Evolutionary conservation across 2,329 filamentous ascomycete species (phyloP).

Genomic region (Paracorniculantispora psalliotae): DNA sequence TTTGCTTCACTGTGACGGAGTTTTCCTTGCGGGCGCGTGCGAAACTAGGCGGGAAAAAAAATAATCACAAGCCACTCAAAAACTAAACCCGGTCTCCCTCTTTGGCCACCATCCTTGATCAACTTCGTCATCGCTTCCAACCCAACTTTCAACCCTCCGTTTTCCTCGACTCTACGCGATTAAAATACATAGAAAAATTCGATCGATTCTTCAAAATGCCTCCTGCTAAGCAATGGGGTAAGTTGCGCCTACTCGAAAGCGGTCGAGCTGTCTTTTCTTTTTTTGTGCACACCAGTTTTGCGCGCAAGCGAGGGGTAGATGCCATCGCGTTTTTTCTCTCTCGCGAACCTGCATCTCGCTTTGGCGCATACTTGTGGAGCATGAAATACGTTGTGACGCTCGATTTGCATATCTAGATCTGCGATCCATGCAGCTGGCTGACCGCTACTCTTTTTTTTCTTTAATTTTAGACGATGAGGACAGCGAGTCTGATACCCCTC

Average conservation of each 20-base stretch:
- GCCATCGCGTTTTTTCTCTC: background rate
- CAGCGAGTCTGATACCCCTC: conserved; percentile 31
- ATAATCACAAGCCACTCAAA: background rate
- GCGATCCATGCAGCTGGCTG: conserved; percentile 16
- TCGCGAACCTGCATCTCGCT: background rate
- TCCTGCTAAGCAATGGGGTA: conserved; percentile 40
- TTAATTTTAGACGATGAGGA: conserved; percentile 34
- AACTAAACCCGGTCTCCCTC: conserved; percentile 1
- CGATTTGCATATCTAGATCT: background rate
- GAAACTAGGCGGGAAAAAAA: background rate
- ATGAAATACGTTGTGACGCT: background rate
- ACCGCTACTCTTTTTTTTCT: conserved; percentile 16
- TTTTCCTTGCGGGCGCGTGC: background rate
- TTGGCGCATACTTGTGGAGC: background rate
- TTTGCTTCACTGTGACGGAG: background rate
- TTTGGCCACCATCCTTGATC: background rate
- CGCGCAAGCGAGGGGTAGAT: background rate
- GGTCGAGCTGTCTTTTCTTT: background rate
- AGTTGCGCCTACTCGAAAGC: conserved; percentile 20
- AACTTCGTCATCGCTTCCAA: background rate
- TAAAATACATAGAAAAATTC: background rate
- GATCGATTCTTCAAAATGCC: conserved; percentile 32
- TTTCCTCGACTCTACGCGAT: background rate
- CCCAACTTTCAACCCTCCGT: background rate
- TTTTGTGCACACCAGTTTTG: background rate